Evolutionary conservation across 345 rosid genomes (phyloP), one percentile per base, ranked within the genome.

Genomic region (Microthlaspi erraticum): DNA sequence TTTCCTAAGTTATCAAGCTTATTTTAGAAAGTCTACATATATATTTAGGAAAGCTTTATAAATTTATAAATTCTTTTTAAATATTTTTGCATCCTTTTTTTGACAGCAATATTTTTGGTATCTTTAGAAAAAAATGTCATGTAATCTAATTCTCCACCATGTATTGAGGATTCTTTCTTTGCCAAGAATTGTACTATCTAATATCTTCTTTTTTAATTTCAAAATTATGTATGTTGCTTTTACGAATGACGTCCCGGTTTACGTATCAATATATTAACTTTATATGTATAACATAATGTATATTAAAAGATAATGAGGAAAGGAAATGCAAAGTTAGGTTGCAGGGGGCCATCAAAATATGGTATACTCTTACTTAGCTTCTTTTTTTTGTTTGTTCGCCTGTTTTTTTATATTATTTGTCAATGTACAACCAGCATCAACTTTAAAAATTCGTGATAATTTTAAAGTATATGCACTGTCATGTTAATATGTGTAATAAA

Each of bases 221-320:
- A 66, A 50, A 17, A 6, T 34, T 73, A 18, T 46, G 72, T 23
- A 45, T 60, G 44, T 55, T 74, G 60, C 67, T 74, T 73, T 74
- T 58, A 50, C 45, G 31, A 59, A 29, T 74, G 78, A 74, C 66
- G 78, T 66, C 72, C 61, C 9, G 67, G 62, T 74, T 74, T 74
- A 66, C 62, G 72, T 66, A 52, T 74, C 59, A 73, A 56, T 26
- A 44, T 50, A 41, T 66, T 39, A 65, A 66, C 61, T 32, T 49
- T 46, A 43, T 20, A 33, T 41, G 29, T 26, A 5, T 26, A 26
- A 26, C 29, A 56, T 44, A 45, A 16, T 49, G 8, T 60, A 64
- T 31, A 16, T 43, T 23, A 12, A 39, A 37, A 45, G 60, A 73
- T 46, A 31, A 49, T 39, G 17, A 34, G 31, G 16, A 18, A 60